Percentiles rank a stretch among this genome's conserved stretches.
These are phyloP conservation scores for Besnoitia besnoiti DNA, from an alignment of 169 alveolate genomes.

Conservation along the genomic window DNA sequence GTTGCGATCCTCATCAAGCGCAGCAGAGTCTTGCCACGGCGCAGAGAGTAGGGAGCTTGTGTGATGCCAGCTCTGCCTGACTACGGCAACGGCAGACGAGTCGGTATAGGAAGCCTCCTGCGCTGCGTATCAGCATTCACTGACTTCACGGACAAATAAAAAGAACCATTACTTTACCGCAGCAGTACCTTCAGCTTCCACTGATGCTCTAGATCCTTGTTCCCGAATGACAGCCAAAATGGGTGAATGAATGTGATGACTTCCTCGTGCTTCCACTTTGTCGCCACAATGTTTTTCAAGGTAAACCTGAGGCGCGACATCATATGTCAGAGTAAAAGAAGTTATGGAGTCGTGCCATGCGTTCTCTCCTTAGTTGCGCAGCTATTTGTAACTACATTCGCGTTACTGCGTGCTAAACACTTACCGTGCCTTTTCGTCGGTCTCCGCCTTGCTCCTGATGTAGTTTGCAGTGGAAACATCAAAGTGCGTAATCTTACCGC, in stretches of 20 bases:
- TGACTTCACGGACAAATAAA: too few relatives aligned
- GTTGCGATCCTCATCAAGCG: too few relatives aligned
- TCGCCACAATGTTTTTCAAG: background rate
- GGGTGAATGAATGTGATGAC: background rate
- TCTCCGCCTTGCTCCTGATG: background rate
- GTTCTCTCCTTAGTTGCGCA: background rate
- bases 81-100: too few relatives aligned
- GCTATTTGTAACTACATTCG: background rate
- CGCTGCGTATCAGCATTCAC: too few relatives aligned
- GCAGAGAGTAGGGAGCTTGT: too few relatives aligned
- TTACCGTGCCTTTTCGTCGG: background rate
- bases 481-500: background rate
- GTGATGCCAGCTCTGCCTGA: too few relatives aligned
- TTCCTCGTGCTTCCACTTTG: background rate
- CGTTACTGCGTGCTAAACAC: background rate
- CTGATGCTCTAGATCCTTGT: conserved; percentile 29
- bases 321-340: background rate
- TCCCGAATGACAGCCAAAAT: conserved; percentile 7
- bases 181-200: background rate
- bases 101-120: too few relatives aligned
- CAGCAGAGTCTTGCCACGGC: too few relatives aligned
- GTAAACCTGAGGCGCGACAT: background rate
- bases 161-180: too few relatives aligned
- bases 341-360: background rate
- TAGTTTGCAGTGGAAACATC: background rate